Evolutionary conservation across 2,329 filamentous ascomycete species (phyloP), one percentile per base, ranked within the genome.

Genomic region (Mycocentrospora acerina): DNA sequence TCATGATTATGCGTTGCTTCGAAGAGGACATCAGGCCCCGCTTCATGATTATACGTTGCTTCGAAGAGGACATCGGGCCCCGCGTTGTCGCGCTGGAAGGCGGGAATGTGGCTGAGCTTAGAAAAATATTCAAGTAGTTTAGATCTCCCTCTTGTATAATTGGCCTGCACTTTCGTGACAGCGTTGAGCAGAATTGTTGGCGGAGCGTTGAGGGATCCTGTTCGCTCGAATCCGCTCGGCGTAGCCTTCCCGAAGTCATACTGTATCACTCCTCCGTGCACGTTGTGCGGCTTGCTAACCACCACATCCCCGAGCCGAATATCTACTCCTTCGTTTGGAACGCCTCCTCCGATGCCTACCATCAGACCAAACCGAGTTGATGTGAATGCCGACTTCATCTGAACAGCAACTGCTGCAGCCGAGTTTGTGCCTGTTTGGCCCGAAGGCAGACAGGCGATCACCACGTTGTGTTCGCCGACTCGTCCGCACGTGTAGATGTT

Each of bases 301-400:
- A 57, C 54, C n/a, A 59, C 51, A 15, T 59, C 56, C 8, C 56
- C 56, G 13, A 59, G 53, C 17, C 56, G 45, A 9, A 58, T 46
- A 30, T 59, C 56, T 27, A 27, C 29, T 26, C 44, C 37, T 4
- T 14, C 29, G 24, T 42, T 47, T 8, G 53, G 50, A n/a, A 57
- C 54, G 15, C 56, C 56, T 18, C 66, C 66, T 0, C 67, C 71
- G 25, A 75, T 68, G 13, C 71, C 71, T 1, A 75, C 70, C 60
- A 76, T 64, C 2, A 76, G 53, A 2, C 62, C 63, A 26, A 73
- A 57, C 14, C 49, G 57, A 22, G 72, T 66, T 2, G 15, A 26
- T 5, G 33, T 40, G 41, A 71, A 72, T 4, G 55, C 58, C 5
- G 45, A 34, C 11, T 39, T 36, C 53, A 70, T 64, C 13, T 59